Percentiles rank a stretch among this genome's conserved stretches.
Conservation (phyloP, 2,329 filamentous ascomycete genomes). For the Sordariomycetes sp. region DNA sequence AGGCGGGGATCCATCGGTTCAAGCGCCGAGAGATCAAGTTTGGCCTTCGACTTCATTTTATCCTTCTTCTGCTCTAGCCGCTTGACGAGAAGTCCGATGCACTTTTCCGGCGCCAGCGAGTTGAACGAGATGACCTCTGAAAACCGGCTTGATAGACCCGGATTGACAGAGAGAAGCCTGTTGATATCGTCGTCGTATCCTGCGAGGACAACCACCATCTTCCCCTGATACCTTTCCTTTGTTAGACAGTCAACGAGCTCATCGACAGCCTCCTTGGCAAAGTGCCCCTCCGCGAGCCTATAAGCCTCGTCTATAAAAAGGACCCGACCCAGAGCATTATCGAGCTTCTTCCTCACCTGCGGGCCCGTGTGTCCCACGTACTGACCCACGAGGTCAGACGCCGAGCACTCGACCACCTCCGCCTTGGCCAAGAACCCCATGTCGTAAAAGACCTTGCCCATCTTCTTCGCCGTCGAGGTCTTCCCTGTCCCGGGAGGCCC, state of each 20-base stretch:
- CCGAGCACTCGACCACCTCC: slow-evolving; percentile 53
- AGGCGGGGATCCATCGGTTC: slow-evolving; percentile 9
- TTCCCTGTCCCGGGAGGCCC: slow-evolving; percentile 59
- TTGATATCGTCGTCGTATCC: slow-evolving; percentile 59
- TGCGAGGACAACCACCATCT: slow-evolving; percentile 54
- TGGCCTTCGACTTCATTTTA: slow-evolving; percentile 36
- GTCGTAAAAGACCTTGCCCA: slow-evolving; percentile 65
- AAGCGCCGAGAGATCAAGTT: slow-evolving; percentile 14
- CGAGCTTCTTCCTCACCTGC: slow-evolving; percentile 39
- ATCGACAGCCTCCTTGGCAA: slow-evolving; percentile 42
- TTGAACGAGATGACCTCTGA: slow-evolving; percentile 46
- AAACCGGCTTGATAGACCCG: slow-evolving; percentile 52
- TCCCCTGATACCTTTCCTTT: slow-evolving; percentile 42
- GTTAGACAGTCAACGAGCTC: slow-evolving; percentile 38
- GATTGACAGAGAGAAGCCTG: slow-evolving; percentile 44
- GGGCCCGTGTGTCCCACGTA: slow-evolving; percentile 59
- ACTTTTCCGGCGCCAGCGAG: slow-evolving; percentile 35
- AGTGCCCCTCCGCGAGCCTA: slow-evolving; percentile 40
- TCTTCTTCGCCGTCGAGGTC: slow-evolving; percentile 57
- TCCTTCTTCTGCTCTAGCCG: slow-evolving; percentile 43
- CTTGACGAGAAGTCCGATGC: slow-evolving; percentile 39
- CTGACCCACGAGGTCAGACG: slow-evolving; percentile 53
- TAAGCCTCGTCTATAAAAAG: slow-evolving; percentile 66
- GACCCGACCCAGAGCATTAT: slow-evolving; percentile 50
- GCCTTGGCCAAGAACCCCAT: slow-evolving; percentile 51